A percentile compares a stretch with the other conserved stretches of the same genome.
These are phyloP conservation scores for Leccinum incarnatum DNA, from an alignment of 768 basidiomycete genomes.

Conservation along the genomic window DNA sequence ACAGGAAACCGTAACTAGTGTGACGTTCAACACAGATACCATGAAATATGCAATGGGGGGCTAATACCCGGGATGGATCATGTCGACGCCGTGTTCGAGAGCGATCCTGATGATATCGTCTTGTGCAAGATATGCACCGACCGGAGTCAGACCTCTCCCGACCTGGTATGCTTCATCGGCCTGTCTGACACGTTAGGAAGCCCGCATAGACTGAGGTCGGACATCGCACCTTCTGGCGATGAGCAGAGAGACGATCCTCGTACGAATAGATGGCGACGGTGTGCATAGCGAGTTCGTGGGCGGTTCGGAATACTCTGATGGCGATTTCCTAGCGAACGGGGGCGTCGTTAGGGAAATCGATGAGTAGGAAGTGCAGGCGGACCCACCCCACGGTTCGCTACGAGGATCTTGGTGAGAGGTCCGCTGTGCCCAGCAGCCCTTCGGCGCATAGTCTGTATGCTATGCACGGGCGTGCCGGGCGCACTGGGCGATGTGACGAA, in stretches of 20 bases:
- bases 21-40: constrained; percentile 4
- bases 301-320: constrained; percentile 96
- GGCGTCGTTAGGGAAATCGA: constrained; percentile 1
- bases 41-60: constrained; percentile 15
- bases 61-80: constrained; percentile 96
- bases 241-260: constrained; percentile 95
- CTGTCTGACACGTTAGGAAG: constrained; percentile 38
- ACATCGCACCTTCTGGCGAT: constrained; percentile 88
- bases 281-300: constrained; percentile 98
- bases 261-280: constrained; percentile 98
- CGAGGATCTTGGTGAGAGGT: constrained; percentile 87
- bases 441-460: constrained; percentile 86
- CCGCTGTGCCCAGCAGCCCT: constrained; percentile 90
- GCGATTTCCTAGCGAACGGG: constrained; percentile 81
- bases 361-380: constrained; percentile 4
- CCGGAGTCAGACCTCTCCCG: constrained; percentile 93
- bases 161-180: constrained; percentile 99
- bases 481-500: constrained; percentile 74
- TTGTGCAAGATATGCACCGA: constrained; percentile 95
- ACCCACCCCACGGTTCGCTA: constrained; percentile 88
- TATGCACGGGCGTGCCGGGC: constrained; percentile 84
- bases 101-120: constrained; percentile 96
- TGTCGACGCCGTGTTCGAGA: constrained; percentile 98
- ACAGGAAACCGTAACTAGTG: constrained; percentile 90
- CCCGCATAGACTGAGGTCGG: constrained; percentile 28